Evolutionary conservation across 345 rosid genomes (phyloP).

Genomic region (Pelargonium nanum): DNA sequence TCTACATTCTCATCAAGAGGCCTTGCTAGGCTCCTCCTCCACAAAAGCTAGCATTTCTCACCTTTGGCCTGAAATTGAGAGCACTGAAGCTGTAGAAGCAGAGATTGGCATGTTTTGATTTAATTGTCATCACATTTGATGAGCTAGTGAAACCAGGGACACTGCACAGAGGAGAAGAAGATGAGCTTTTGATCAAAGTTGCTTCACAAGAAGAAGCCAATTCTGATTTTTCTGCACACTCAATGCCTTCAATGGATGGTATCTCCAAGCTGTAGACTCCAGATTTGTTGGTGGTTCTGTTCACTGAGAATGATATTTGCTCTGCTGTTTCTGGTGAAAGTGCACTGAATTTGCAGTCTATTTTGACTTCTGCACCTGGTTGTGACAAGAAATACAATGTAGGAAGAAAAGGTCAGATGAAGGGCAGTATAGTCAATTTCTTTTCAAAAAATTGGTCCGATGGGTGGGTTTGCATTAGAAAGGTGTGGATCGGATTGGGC

Average conservation of each 20-base stretch:
- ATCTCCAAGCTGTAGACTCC: slow-evolving; percentile 74
- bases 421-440: no score
- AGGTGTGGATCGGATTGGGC: no score
- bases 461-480: no score
- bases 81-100: slow-evolving; percentile 75
- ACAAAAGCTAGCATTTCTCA: slow-evolving; percentile 47
- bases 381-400: neutral
- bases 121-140: slow-evolving; percentile 56
- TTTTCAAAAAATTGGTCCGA: no score
- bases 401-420: no score
- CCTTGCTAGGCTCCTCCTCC: no score
- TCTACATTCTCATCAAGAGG: no score
- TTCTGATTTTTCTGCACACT: slow-evolving; percentile 50
- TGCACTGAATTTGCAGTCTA: slow-evolving; percentile 72
- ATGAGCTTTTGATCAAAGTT: slow-evolving; percentile 46
- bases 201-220: slow-evolving; percentile 68
- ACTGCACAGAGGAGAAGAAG: slow-evolving; percentile 50
- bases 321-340: slow-evolving; percentile 48
- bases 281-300: slow-evolving; percentile 68
- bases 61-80: slow-evolving; percentile 68
- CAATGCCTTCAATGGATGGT: slow-evolving; percentile 64
- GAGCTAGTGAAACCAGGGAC: slow-evolving; percentile 74
- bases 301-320: slow-evolving; percentile 56
- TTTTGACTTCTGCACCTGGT: slow-evolving; percentile 73
- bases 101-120: slow-evolving; percentile 49